Base-by-base conservation (phyloP, 768 basidiomycete species). In the Boletus vermiculosoides region DNA sequence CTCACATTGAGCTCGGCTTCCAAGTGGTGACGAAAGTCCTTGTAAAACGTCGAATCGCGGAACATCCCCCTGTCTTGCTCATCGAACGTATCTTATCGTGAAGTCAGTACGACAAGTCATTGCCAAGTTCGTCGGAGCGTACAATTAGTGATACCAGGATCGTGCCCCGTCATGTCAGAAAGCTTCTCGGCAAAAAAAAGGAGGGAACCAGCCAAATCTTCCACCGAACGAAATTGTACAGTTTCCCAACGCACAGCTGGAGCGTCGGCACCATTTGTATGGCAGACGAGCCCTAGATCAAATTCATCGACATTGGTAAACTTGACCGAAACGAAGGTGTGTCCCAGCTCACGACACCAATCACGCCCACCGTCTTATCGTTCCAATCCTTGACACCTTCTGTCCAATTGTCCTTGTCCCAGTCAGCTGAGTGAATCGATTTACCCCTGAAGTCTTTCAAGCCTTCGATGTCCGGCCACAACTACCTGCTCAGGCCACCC, bases 391-490 rank as follows among this genome's bases (percentile, higher is more conserved):
- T 73, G 9, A 78, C 76, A 16, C 74, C 78, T 12, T 78, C 78
- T 62, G 77, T 66, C 79, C 78, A 80, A 36, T 76, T 67, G 12
- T 67, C 75, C 31, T 70, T 73, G 22, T 82, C 78, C 83, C 86
- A 87, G 2, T 78, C 66, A 0, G 86, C 87, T n/a, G 82, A 83
- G 61, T 90, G 88, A 1, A 85, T 70, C 16, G 86, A 67, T 49
- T 72, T 75, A 5, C 87, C 88, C 57, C 78, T 72, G 70, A 84
- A 89, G 9, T 68, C 73, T 18, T 81, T 69, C 30, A 87, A 66
- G 4, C 85, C 86, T 10, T 74, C 67, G 44, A 88, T 86, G 44
- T 84, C 78, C 3, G 87, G 88, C 87, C 85, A 88, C 28, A 77
- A 74, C 85, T 84, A 87, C 8, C 82, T 69, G 48, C 81, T 83